These are phyloP conservation scores for Rhododendron molle DNA, from an alignment of 148 eudicot species.

Conservation along the genomic window DNA sequence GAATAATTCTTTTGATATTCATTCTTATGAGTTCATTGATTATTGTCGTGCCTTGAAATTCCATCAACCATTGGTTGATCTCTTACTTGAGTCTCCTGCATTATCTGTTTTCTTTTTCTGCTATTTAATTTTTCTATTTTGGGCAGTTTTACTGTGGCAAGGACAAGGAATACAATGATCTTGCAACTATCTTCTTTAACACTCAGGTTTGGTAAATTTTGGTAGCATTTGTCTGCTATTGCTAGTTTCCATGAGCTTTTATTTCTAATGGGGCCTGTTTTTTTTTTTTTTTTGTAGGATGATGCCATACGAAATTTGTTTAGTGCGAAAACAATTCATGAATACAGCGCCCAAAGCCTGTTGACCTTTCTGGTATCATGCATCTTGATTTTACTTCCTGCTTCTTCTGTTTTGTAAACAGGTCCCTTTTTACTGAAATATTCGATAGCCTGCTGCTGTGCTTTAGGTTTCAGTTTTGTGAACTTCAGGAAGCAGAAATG, in stretches of 20 bases:
- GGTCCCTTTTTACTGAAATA: not conserved
- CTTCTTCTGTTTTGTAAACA: not conserved
- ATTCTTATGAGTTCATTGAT: not conserved
- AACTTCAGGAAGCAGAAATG: not conserved
- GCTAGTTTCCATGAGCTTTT: not conserved
- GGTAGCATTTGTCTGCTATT: conserved; percentile 3
- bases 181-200: conserved; percentile 97
- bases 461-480: not conserved
- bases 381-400: conserved; percentile 2
- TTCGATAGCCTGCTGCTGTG: not conserved
- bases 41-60: not conserved
- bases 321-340: conserved; percentile 95
- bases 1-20: not conserved
- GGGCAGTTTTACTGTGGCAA: conserved; percentile 74
- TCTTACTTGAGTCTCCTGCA: not conserved
- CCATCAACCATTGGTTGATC: not conserved
- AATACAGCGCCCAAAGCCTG: conserved; percentile 90
- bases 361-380: conserved; percentile 80
- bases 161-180: conserved; percentile 86
- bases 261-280: conserved; percentile 12
- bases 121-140: not conserved
- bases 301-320: conserved; percentile 97
- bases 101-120: not conserved
- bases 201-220: conserved; percentile 62
- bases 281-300: conserved; percentile 50